phyloP scores from a whole-genome alignment of 306 rosid species.

The Inga leiocalycina region DNA sequence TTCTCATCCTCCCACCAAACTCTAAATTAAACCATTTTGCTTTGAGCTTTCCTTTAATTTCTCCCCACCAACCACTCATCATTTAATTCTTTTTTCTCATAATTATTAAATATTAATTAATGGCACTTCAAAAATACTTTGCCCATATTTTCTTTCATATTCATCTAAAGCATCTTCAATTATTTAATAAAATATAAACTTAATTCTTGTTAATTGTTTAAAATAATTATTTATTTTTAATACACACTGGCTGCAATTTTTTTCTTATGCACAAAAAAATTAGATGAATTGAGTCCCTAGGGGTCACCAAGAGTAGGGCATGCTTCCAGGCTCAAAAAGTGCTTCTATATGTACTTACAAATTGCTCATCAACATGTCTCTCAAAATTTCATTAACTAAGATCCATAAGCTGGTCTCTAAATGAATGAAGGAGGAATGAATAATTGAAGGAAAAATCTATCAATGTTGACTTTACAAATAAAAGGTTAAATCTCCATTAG shows the following conservation, averaged over 20 bases:
- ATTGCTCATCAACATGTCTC: too few species aligned
- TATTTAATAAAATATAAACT: background rate
- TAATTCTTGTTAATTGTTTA: background rate
- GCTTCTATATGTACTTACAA: too few species aligned
- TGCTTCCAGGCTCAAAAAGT: too few species aligned
- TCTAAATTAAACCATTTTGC: constrained; percentile 30
- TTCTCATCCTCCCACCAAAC: constrained; percentile 31
- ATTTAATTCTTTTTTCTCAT: background rate
- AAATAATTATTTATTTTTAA: background rate
- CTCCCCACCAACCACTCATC: constrained; percentile 16
- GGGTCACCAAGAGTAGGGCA: too few species aligned
- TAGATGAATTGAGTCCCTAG: too few species aligned
- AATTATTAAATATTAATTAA: background rate
- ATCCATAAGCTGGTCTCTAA: background rate
- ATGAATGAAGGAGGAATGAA: background rate
- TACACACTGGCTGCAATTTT: background rate
- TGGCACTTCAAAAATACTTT: background rate
- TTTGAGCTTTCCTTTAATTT: background rate
- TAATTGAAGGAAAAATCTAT: background rate
- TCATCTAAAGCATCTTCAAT: background rate
- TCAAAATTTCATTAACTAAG: background rate
- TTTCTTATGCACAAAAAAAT: too few species aligned
- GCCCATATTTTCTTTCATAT: background rate
- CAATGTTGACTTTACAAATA: background rate
- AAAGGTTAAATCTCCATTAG: background rate